Percentiles rank a stretch among this genome's conserved stretches.
phyloP scores from a whole-genome alignment of 2,329 filamentous ascomycete species.

The Leptographium wingfieldii region DNA sequence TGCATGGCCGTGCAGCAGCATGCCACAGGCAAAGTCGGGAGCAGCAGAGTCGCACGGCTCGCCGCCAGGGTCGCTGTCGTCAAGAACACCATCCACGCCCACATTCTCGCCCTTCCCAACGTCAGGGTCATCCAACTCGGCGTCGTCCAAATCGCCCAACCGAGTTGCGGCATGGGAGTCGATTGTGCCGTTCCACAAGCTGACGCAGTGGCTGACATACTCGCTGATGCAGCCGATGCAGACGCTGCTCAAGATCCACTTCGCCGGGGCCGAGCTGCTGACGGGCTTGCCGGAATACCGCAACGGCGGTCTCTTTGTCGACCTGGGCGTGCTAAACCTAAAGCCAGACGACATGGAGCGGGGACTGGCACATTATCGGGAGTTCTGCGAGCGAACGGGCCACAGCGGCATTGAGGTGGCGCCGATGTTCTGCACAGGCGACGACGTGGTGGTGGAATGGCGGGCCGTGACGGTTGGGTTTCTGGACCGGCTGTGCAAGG shows the following conservation, averaged over 20 bases:
- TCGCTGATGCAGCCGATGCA: slow-evolving; percentile 62
- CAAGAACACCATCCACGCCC: slow-evolving; percentile 31
- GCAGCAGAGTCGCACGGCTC: slow-evolving; percentile 3
- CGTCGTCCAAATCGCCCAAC: slow-evolving; percentile 7
- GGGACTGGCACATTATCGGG: slow-evolving; percentile 35
- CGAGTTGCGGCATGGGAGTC: slow-evolving; percentile 56
- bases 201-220: slow-evolving; percentile 90
- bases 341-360: slow-evolving; percentile 30
- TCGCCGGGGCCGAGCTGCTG: slow-evolving; percentile 56
- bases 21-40: slow-evolving; percentile 42
- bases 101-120: slow-evolving; percentile 33
- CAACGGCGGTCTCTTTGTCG: slow-evolving; percentile 78
- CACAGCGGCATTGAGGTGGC: slow-evolving; percentile 45
- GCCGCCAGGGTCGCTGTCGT: slow-evolving; percentile 1
- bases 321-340: slow-evolving; percentile 61
- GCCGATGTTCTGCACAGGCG: slow-evolving; percentile 44
- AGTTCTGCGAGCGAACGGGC: slow-evolving; percentile 60
- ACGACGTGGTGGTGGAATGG: slow-evolving; percentile 54
- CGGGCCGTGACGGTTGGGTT: slow-evolving; percentile 50
- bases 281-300: slow-evolving; percentile 87
- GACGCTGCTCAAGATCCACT: slow-evolving; percentile 36
- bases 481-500: slow-evolving; percentile 38
- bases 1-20: slow-evolving; percentile 79
- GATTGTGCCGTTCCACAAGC: slow-evolving; percentile 56
- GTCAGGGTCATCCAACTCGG: slow-evolving; percentile 20